Evolutionary conservation across 352 stramenopile species (phyloP), one percentile per base, ranked within the genome.

Genomic region (Paralagenidium karlingii): DNA sequence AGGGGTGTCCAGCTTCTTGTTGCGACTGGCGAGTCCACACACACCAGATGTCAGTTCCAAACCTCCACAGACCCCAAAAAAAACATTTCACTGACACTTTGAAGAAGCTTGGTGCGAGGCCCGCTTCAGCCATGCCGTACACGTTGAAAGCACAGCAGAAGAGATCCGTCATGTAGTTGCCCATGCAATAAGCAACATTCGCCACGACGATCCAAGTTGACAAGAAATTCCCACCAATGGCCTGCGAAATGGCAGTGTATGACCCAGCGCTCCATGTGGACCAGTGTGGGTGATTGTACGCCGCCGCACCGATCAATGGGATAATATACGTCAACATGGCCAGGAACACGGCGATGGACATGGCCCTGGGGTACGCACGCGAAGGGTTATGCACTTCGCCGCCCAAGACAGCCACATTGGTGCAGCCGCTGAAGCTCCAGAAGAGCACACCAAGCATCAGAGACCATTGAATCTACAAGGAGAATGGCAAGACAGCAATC

Each of bases 381-480:
- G 47, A 65, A 0, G 84, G 82, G 52, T 86, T 75, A 6, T 74
- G 44, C n/a, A 96, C 76, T 51, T 98, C 88, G 19, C 62, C 84
- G 8, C 81, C 82, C 46, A 95, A 96, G 1, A 70, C 73, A 7
- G 79, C 87, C 18, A 83, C 84, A 28, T 51, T 60, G 34, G 96
- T 84, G 38, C 85, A 96, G 15, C 78, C 87, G 51, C 95, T 96
- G 30, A 94, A 81, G 63, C 96, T 96, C 90, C 92, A 98, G 58
- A 96, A 97, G 18, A 97, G 61, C 44, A 94, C 95, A 51, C 96
- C 96, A 21, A 97, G 55, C 29, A 90, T 85, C 16, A 68, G 60
- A 11, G 76, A 62, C 80, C 82, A 96, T 18, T 94, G 44, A 43
- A 75, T 74, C 43, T 62, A 26, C 26, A n/a, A n/a, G n/a, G n/a